Evolutionary conservation across 2,329 filamentous ascomycete genomes (phyloP).

Genomic region (Pseudocercospora musae): DNA sequence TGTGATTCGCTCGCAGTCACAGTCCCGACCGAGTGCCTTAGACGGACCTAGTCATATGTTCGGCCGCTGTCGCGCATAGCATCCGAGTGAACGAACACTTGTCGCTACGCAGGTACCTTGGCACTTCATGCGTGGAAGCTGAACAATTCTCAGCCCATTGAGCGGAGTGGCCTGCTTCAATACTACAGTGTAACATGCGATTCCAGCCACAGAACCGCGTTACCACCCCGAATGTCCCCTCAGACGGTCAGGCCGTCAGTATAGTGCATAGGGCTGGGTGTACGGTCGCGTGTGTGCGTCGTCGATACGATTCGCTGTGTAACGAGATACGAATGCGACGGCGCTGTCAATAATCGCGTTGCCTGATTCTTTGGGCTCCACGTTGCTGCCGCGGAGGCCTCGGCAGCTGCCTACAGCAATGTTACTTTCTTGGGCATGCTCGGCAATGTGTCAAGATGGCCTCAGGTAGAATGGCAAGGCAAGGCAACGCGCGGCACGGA

Average conservation of each 20-base stretch:
- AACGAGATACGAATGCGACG: conserved; percentile 2
- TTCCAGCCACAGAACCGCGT: not conserved
- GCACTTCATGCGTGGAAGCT: not conserved
- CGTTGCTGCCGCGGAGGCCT: too few species aligned
- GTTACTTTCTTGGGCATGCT: not conserved
- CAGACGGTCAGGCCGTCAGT: not conserved
- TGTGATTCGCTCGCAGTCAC: not conserved
- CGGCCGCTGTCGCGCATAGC: not conserved
- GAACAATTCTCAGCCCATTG: not conserved
- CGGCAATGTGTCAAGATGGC: conserved; percentile 5
- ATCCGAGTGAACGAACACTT: not conserved
- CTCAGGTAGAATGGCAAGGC: conserved; percentile 1
- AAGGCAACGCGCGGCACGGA: conserved; percentile 1
- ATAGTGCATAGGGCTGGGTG: not conserved
- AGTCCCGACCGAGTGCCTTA: not conserved
- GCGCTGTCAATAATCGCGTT: not conserved
- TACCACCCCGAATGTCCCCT: not conserved
- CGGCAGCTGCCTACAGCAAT: too few species aligned
- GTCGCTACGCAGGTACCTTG: not conserved
- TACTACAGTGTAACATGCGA: not conserved
- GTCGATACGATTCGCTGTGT: not conserved
- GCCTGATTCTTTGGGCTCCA: not conserved
- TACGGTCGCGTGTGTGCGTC: not conserved
- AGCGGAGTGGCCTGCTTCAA: conserved; percentile 1
- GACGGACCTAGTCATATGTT: conserved; percentile 1